These are phyloP conservation scores for Colletotrichum sansevieriae DNA, from an alignment of 2,329 filamentous ascomycete species.

Conservation along the genomic window DNA sequence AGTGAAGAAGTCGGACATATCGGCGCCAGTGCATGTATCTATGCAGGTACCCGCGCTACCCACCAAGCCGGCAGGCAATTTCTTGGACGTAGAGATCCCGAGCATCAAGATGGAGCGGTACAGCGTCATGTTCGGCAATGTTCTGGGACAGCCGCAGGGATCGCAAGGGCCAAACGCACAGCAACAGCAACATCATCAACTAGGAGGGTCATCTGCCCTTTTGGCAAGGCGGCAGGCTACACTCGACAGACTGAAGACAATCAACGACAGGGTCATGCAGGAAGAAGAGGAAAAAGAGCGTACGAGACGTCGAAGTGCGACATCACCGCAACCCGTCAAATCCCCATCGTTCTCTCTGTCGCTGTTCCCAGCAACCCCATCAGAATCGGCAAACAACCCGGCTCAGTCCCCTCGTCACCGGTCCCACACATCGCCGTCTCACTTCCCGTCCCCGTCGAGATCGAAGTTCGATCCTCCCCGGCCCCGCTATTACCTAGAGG, in stretches of 20 bases:
- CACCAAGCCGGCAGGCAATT: conserved; percentile 48
- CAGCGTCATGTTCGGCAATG: conserved; percentile 89
- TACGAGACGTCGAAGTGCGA: conserved; percentile 57
- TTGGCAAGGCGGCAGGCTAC: conserved; percentile 71
- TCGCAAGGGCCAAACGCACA: conserved; percentile 41
- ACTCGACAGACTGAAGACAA: conserved; percentile 68
- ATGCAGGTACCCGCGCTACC: conserved; percentile 41
- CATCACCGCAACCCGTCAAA: conserved; percentile 61
- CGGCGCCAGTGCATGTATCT: conserved; percentile 47
- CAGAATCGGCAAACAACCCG: conserved; percentile 42
- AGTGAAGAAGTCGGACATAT: conserved; percentile 44
- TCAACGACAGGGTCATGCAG: conserved; percentile 59
- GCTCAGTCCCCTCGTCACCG: conserved; percentile 57
- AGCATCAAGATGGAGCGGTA: conserved; percentile 87
- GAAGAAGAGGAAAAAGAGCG: conserved; percentile 52
- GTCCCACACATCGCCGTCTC: conserved; percentile 68
- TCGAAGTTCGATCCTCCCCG: conserved; percentile 49
- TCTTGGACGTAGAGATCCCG: conserved; percentile 85
- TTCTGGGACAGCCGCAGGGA: conserved; percentile 66
- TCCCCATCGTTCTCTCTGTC: conserved; percentile 49
- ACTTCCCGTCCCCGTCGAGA: conserved; percentile 58
- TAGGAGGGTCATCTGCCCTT: conserved; percentile 55
- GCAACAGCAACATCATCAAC: conserved; percentile 58
- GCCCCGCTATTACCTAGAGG: conserved; percentile 7
- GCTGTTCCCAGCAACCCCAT: conserved; percentile 58